Percentiles rank a stretch among this genome's conserved stretches.
phyloP scores from a whole-genome alignment of 2,329 filamentous ascomycete genomes.

The Arthrobotrys iridis region DNA sequence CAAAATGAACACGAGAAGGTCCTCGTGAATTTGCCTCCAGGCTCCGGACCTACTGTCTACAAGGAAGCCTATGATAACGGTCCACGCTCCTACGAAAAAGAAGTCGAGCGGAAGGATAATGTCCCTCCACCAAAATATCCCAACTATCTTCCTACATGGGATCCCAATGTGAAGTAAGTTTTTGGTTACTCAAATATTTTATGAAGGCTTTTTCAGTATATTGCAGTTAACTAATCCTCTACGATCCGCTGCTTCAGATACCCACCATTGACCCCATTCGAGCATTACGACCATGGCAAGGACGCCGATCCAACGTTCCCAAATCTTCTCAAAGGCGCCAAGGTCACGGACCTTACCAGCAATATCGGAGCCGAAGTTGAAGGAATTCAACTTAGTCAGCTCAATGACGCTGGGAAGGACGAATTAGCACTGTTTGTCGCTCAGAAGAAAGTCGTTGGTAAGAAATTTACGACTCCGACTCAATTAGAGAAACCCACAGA shows the following conservation, averaged over 20 bases:
- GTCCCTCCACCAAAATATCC: constrained; percentile 70
- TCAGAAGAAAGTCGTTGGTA: constrained; percentile 75
- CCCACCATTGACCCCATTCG: constrained; percentile 73
- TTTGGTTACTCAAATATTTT: neutral
- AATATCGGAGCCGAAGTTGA: constrained; percentile 77
- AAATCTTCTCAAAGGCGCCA: constrained; percentile 71
- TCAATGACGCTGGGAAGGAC: constrained; percentile 76
- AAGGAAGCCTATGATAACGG: constrained; percentile 52
- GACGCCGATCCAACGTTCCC: constrained; percentile 76
- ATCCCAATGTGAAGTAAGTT: constrained; percentile 67
- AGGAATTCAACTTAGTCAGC: constrained; percentile 75
- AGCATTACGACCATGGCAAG: constrained; percentile 78
- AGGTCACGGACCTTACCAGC: constrained; percentile 71
- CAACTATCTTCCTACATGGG: constrained; percentile 78
- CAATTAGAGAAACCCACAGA: constrained; percentile 60
- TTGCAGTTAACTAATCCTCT: constrained; percentile 2
- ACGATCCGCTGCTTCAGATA: constrained; percentile 66
- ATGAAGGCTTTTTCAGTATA: neutral
- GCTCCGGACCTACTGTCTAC: constrained; percentile 47
- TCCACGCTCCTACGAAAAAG: constrained; percentile 38
- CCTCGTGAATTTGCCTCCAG: constrained; percentile 40
- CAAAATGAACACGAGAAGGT: constrained; percentile 44
- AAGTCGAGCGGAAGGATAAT: constrained; percentile 35
- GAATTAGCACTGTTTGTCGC: constrained; percentile 80
- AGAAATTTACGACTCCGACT: neutral